These are phyloP conservation scores for Striga asiatica DNA, from an alignment of 257 asterid genomes.

Conservation along the genomic window DNA sequence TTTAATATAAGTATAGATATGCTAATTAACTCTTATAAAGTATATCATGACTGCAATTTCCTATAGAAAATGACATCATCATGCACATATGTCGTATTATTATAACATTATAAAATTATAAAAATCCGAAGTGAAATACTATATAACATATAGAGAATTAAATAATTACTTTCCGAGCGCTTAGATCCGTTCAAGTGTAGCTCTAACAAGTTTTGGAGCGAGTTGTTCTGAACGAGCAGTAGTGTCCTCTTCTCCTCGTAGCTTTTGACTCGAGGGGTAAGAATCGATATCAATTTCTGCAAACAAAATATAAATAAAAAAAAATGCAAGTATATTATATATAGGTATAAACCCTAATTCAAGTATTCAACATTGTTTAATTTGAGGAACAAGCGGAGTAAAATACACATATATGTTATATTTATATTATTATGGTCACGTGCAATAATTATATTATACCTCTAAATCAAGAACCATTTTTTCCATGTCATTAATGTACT, in stretches of 20 bases:
- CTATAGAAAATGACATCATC: too few species aligned
- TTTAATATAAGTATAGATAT: too few species aligned
- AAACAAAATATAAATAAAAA: not conserved
- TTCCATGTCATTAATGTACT: constrained; percentile 26
- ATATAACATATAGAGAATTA: not conserved
- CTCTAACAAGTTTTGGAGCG: constrained; percentile 5
- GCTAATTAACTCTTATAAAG: too few species aligned
- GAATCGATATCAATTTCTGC: constrained; percentile 9
- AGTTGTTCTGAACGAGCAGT: constrained; percentile 7
- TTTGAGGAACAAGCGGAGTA: too few species aligned
- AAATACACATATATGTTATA: too few species aligned
- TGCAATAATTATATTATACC: constrained; percentile 20
- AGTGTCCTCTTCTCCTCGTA: constrained; percentile 7
- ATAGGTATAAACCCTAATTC: not conserved
- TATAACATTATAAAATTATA: not conserved
- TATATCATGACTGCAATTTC: too few species aligned
- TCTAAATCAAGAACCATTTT: constrained; percentile 18
- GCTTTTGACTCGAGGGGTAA: constrained; percentile 13
- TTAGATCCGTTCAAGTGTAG: constrained; percentile 1
- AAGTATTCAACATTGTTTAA: too few species aligned
- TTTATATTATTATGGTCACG: not conserved
- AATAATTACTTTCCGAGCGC: not conserved
- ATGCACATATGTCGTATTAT: too few species aligned
- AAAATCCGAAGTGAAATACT: not conserved
- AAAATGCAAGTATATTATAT: too few species aligned